Base-by-base conservation (phyloP, 139 green algal genomes). In the Penium margaritaceum region DNA sequence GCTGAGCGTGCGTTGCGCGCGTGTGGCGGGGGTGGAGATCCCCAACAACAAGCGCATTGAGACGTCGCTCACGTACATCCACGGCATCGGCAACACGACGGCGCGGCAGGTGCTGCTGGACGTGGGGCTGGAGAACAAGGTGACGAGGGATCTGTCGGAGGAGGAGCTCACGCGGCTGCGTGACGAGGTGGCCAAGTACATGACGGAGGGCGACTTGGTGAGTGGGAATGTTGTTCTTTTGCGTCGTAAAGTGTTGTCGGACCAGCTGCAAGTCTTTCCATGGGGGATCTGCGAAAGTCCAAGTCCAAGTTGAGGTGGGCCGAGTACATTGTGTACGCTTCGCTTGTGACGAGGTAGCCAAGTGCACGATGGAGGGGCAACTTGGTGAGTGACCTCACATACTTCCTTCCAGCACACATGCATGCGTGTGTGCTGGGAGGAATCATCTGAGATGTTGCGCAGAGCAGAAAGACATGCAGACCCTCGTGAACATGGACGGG, bases 41-140 rank as follows among this genome's bases (percentile, higher is more conserved):
- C 95, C 95, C 53, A 99, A 99, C 89, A 84, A 85, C 79, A 98
- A 98, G 89, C 78, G 86, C 9, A 88, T 97, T 43, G 90, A 98
- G 86, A 90, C 83, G 38, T 92, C 91, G 1, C 88, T 99, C 58
- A 91, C 92, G 74, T 98, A 98, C 88, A 95, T 98, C 19, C 73
- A 79, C 41, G 79, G 63, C 29, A 92, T 99, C 55, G 95, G 95
- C 41, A 70, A 81, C 54, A 96, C 92, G 51, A 95, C 90, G 7
- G 90, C 95, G 54, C 90, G 94, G 84, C 83, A 83, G 37, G 96
- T 99, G 41, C 80, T 98, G 21, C 46, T 60, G 1, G 83, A 89
- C 38, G 90, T 81, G 12, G 61, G 33, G 32, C 79, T 98, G 36
- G 90, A 96, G 83, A 97, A 97, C 89, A 98, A 98, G 88, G 85